A percentile compares a stretch with the other conserved stretches of the same genome.
Conservation (phyloP, 2,329 filamentous ascomycete species). For the Grosmannia penicillata region DNA sequence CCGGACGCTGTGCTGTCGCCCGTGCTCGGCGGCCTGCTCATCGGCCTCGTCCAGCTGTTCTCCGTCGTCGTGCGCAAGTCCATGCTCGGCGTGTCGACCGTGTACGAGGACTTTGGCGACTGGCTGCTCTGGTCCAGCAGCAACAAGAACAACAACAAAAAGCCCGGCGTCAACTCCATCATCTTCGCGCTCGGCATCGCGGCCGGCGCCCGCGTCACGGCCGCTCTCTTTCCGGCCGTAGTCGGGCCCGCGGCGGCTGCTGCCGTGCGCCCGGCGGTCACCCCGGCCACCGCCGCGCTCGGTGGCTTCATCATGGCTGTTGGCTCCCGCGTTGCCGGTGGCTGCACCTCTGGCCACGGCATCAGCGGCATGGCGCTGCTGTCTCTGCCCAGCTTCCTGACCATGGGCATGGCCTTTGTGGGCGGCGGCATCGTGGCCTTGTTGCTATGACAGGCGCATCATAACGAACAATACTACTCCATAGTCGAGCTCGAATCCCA, state of each 20-base stretch:
- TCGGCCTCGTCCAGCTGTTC: conserved; percentile 41
- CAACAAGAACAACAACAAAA: background rate
- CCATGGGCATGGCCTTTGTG: conserved; percentile 41
- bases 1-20: conserved; percentile 23
- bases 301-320: conserved; percentile 45
- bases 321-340: conserved; percentile 47
- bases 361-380: conserved; percentile 52
- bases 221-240: conserved; percentile 1
- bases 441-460: no score
- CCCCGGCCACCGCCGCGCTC: conserved; percentile 24
- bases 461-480: no score
- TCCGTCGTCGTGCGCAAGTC: conserved; percentile 36
- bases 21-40: conserved; percentile 39
- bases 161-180: conserved; percentile 15
- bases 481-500: no score
- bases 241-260: background rate
- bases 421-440: conserved; percentile 21
- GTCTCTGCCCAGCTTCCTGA: conserved; percentile 46
- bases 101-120: conserved; percentile 45
- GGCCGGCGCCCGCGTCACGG: conserved; percentile 9
- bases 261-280: conserved; percentile 11
- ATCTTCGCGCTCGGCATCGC: conserved; percentile 18
- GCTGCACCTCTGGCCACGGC: conserved; percentile 55
- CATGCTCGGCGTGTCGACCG: conserved; percentile 45
- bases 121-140: conserved; percentile 24